phyloP scores from a whole-genome alignment of 208 protist species.

The Kentomonas sorsogonicus region DNA sequence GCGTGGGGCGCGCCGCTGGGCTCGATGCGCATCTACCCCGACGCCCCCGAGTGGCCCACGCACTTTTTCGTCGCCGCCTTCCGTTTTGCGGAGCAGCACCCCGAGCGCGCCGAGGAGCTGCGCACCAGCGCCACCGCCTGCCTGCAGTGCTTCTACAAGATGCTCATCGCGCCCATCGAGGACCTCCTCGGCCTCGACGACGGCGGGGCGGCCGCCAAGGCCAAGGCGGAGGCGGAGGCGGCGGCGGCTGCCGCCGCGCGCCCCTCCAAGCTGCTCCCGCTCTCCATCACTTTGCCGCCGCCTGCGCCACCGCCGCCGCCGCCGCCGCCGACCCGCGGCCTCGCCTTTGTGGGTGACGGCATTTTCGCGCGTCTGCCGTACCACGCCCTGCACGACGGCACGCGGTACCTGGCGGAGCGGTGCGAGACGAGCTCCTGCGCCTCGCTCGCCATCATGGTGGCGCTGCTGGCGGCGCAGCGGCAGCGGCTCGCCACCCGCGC shows the following conservation, averaged over 20 bases:
- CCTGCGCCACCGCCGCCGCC: no score
- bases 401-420: constrained; percentile 25
- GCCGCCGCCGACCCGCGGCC: constrained; percentile 11
- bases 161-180: constrained; percentile 32
- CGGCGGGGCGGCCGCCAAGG: constrained; percentile 1
- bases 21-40: constrained; percentile 23
- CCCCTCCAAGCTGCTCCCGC: no score
- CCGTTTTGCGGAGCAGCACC: constrained; percentile 18
- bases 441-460: constrained; percentile 37
- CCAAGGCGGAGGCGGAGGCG: no score
- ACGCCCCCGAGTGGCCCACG: constrained; percentile 57
- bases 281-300: no score
- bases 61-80: constrained; percentile 44
- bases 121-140: constrained; percentile 25
- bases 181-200: constrained; percentile 3
- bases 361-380: constrained; percentile 49
- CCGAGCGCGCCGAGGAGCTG: constrained; percentile 8
- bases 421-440: constrained; percentile 27
- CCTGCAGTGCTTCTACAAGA: constrained; percentile 31
- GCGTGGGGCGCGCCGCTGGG: constrained; percentile 3
- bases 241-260: no score
- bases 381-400: constrained; percentile 42
- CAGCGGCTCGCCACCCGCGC: no score
- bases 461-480: no score
- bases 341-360: constrained; percentile 49